phyloP scores from a whole-genome alignment of 2,329 filamentous ascomycete species.

The Fulvia fulva region DNA sequence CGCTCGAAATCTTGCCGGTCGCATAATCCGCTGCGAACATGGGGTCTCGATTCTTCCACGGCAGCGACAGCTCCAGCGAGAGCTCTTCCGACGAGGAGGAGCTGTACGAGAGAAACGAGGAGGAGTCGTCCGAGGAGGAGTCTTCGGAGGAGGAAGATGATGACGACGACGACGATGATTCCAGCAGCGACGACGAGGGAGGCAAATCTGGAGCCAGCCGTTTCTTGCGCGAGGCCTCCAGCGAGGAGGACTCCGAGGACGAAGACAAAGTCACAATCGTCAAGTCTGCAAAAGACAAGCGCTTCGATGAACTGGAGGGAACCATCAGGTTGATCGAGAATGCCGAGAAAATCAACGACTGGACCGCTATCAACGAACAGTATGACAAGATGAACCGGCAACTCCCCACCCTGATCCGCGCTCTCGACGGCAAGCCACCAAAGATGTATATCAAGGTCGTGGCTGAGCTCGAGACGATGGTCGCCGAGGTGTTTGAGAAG shows the following conservation, averaged over 20 bases:
- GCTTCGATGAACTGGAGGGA: constrained; percentile 85
- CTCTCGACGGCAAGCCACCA: constrained; percentile 69
- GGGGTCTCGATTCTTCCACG: constrained; percentile 88
- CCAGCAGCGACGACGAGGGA: constrained; percentile 51
- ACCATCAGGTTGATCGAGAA: constrained; percentile 93
- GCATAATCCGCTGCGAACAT: constrained; percentile 13
- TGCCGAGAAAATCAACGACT: constrained; percentile 95
- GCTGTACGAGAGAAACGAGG: constrained; percentile 78
- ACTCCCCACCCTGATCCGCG: constrained; percentile 43
- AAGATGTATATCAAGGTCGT: constrained; percentile 92
- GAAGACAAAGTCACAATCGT: constrained; percentile 82
- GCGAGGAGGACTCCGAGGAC: constrained; percentile 68
- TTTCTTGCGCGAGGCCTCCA: constrained; percentile 69
- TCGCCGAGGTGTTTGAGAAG: constrained; percentile 91
- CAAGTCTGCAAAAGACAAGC: constrained; percentile 98
- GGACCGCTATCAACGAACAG: constrained; percentile 68
- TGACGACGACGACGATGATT: constrained; percentile 52
- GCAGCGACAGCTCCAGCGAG: constrained; percentile 92
- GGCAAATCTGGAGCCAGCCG: constrained; percentile 68
- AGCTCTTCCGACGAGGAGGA: constrained; percentile 93
- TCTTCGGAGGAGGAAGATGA: constrained; percentile 33
- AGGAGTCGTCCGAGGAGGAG: constrained; percentile 45
- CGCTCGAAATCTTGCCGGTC: constrained; percentile 3
- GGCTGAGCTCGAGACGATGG: constrained; percentile 87
- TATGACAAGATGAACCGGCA: constrained; percentile 61